phyloP scores from a whole-genome alignment of 805 yeast species.

The Metschnikowia lochheadii region DNA sequence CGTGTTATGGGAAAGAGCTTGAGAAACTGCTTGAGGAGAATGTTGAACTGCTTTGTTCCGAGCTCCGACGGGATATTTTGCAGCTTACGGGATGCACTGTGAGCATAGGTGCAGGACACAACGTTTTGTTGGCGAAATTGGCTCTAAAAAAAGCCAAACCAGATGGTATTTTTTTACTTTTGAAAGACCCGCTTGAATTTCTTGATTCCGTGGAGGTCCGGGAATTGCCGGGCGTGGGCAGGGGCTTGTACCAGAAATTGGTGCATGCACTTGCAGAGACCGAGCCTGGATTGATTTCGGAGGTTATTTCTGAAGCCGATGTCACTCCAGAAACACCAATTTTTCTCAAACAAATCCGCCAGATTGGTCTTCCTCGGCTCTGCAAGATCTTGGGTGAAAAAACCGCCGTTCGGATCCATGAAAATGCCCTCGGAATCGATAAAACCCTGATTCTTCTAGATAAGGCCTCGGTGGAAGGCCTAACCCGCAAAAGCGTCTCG shows the following conservation, averaged over 20 bases:
- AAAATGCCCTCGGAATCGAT: slow-evolving; percentile 64
- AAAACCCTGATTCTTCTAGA: slow-evolving; percentile 16
- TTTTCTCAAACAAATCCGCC: background rate
- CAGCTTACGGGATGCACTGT: slow-evolving; percentile 56
- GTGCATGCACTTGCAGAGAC: slow-evolving; percentile 22
- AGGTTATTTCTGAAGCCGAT: slow-evolving; percentile 7
- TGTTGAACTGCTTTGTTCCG: slow-evolving; percentile 21
- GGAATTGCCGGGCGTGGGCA: slow-evolving; percentile 63
- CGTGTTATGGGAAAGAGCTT: slow-evolving; percentile 12
- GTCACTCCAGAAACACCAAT: slow-evolving; percentile 4
- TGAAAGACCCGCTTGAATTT: slow-evolving; percentile 26
- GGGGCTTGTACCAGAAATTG: slow-evolving; percentile 46
- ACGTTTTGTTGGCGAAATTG: slow-evolving; percentile 73
- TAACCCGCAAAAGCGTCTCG: slow-evolving; percentile 71
- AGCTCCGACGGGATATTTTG: slow-evolving; percentile 40
- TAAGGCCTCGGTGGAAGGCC: slow-evolving; percentile 33
- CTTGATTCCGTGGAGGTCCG: slow-evolving; percentile 32
- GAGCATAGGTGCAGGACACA: slow-evolving; percentile 74
- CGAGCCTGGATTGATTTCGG: slow-evolving; percentile 12
- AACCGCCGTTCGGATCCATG: slow-evolving; percentile 59
- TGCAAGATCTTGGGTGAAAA: slow-evolving; percentile 59
- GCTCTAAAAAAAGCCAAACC: slow-evolving; percentile 79
- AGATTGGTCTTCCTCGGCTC: slow-evolving; percentile 22
- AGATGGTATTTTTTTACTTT: slow-evolving; percentile 49
- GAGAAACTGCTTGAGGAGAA: slow-evolving; percentile 1